Conservation (phyloP, 176 grass and related monocot species). For the Calamus simplicifolius region DNA sequence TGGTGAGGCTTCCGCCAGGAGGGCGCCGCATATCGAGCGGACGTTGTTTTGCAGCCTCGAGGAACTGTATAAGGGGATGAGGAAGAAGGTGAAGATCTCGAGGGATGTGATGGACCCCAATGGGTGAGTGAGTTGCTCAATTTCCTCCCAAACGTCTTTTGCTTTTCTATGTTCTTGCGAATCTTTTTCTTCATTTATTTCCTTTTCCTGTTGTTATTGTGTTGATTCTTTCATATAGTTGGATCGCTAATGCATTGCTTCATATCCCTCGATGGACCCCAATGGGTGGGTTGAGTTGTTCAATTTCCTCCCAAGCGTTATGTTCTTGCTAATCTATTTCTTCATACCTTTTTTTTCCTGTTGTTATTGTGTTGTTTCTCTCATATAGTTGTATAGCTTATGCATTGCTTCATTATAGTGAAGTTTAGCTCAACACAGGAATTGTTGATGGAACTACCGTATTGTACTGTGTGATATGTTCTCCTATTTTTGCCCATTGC, state of each 20-base stretch:
- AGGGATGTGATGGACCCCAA: slow-evolving; percentile 45
- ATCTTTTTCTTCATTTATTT: no score
- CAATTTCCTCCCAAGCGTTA: not conserved
- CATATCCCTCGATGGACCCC: slow-evolving; percentile 16
- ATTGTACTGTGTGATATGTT: no score
- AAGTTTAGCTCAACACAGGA: no score
- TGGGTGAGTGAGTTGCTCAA: slow-evolving; percentile 32
- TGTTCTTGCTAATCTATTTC: no score
- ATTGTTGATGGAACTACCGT: no score
- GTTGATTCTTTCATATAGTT: no score
- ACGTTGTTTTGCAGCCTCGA: slow-evolving; percentile 47
- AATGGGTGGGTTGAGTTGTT: slow-evolving; percentile 30
- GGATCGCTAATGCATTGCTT: no score
- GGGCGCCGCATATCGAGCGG: slow-evolving; percentile 46
- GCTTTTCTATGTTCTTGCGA: no score
- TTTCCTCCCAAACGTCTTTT: not conserved
- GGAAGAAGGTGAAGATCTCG: slow-evolving; percentile 87
- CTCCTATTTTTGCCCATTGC: no score
- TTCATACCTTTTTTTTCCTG: no score
- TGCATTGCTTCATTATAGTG: no score
- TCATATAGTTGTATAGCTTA: no score
- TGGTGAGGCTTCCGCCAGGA: slow-evolving; percentile 34
- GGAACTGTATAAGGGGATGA: slow-evolving; percentile 64
- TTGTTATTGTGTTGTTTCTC: not conserved
- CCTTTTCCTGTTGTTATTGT: not conserved